Conservation (phyloP, 768 basidiomycete genomes). For the Podaxis rugospora region DNA sequence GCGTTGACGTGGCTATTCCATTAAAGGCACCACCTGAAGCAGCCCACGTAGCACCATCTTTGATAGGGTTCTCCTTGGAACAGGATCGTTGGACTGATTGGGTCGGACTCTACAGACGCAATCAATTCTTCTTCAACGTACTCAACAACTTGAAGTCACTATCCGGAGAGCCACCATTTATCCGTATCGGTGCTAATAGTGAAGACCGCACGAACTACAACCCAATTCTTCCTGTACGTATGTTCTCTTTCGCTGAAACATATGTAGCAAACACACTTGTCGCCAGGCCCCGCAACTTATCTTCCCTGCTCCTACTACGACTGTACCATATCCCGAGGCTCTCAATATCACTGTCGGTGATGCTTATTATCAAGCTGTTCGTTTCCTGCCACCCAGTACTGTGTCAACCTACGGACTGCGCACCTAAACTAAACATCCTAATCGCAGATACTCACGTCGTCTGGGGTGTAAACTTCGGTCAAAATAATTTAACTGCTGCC, state of each 20-base stretch:
- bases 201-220: slow-evolving; percentile 58
- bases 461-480: slow-evolving; percentile 67
- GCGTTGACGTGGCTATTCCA: slow-evolving; percentile 35
- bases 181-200: slow-evolving; percentile 57
- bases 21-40: slow-evolving; percentile 31
- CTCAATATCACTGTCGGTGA: slow-evolving; percentile 54
- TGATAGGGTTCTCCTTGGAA: slow-evolving; percentile 65
- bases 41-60: slow-evolving; percentile 34
- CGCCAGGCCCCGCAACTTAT: slow-evolving; percentile 28
- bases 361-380: slow-evolving; percentile 48
- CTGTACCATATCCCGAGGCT: slow-evolving; percentile 65
- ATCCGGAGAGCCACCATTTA: slow-evolving; percentile 48
- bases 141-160: slow-evolving; percentile 51
- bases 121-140: slow-evolving; percentile 57
- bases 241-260: neutral
- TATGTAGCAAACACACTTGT: neutral
- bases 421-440: neutral
- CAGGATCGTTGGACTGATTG: slow-evolving; percentile 71
- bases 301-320: slow-evolving; percentile 45
- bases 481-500: slow-evolving; percentile 44
- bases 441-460: slow-evolving; percentile 52
- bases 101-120: slow-evolving; percentile 47
- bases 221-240: slow-evolving; percentile 37
- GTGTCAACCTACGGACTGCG: neutral
- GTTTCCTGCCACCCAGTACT: slow-evolving; percentile 46